phyloP scores from a whole-genome alignment of 2,329 filamentous ascomycete genomes.

The Rhytidhysteron rufulum region DNA sequence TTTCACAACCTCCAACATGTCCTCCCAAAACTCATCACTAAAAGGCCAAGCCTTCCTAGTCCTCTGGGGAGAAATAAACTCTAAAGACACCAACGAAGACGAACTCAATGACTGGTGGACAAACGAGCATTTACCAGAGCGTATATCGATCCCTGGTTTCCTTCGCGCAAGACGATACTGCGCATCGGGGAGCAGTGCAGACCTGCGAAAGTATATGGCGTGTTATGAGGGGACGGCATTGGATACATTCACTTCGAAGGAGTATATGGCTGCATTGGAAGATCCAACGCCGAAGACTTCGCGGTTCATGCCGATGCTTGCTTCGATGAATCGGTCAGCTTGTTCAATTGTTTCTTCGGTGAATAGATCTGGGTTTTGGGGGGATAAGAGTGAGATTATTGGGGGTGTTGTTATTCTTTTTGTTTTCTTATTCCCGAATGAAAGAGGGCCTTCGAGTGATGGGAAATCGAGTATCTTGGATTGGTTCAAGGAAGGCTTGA shows the following conservation, averaged over 20 bases:
- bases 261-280: slow-evolving; percentile 10
- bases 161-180: slow-evolving; percentile 11
- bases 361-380: background rate
- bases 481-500: background rate
- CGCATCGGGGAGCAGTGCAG: background rate
- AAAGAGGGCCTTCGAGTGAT: background rate
- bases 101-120: slow-evolving; percentile 17
- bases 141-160: slow-evolving; percentile 12
- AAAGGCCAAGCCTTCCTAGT: slow-evolving; percentile 2
- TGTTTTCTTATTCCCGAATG: background rate
- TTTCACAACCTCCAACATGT: background rate
- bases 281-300: slow-evolving; percentile 9
- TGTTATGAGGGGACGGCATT: slow-evolving; percentile 9
- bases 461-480: background rate
- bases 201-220: slow-evolving; percentile 8
- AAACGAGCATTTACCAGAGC: slow-evolving; percentile 15
- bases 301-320: slow-evolving; percentile 13
- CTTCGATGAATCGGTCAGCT: slow-evolving; percentile 12
- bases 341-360: slow-evolving; percentile 4
- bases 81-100: slow-evolving; percentile 3
- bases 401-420: background rate
- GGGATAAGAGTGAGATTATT: background rate
- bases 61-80: slow-evolving; percentile 11
- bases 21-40: background rate
- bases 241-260: slow-evolving; percentile 5